phyloP scores from a whole-genome alignment of 2,329 filamentous ascomycete genomes.

The Trichophyton verrucosum region DNA sequence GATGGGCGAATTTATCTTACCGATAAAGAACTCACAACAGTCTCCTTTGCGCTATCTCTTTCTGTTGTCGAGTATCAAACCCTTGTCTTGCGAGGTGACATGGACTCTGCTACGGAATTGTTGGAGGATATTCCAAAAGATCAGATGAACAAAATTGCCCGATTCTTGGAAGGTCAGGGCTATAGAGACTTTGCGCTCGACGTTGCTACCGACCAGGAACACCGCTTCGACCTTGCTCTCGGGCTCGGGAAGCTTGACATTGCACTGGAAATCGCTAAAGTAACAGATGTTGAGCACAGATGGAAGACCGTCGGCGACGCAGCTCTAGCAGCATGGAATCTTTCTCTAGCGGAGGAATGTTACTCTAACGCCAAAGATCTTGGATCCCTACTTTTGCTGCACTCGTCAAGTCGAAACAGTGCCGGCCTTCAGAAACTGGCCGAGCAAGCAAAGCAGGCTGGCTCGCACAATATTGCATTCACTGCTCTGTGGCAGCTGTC shows the following conservation, averaged over 20 bases:
- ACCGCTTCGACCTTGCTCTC: conserved; percentile 88
- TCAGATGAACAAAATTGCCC: conserved; percentile 94
- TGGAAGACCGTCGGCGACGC: conserved; percentile 97
- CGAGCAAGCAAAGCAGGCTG: conserved; percentile 59
- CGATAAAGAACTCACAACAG: conserved; percentile 88
- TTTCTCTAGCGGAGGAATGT: conserved; percentile 80
- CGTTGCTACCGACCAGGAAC: conserved; percentile 86
- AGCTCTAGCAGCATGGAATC: conserved; percentile 73
- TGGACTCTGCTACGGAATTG: conserved; percentile 80
- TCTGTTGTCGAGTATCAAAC: conserved; percentile 96
- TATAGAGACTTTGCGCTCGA: conserved; percentile 93
- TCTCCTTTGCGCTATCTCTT: conserved; percentile 81
- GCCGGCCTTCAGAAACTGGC: conserved; percentile 62
- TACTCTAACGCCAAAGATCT: conserved; percentile 85
- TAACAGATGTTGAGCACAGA: conserved; percentile 84
- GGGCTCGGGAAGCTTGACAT: conserved; percentile 71
- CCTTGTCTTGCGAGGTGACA: conserved; percentile 79
- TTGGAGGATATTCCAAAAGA: conserved; percentile 75
- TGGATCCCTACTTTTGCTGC: conserved; percentile 74
- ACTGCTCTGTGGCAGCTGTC: conserved; percentile 77
- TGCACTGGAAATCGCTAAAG: conserved; percentile 68
- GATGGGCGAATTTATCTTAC: conserved; percentile 91
- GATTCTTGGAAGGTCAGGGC: conserved; percentile 92
- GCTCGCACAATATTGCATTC: conserved; percentile 86
- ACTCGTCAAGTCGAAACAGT: conserved; percentile 71